Evolutionary conservation across 768 basidiomycete genomes (phyloP), one percentile per base, ranked within the genome.

Genomic region (Boletus reticulatus): DNA sequence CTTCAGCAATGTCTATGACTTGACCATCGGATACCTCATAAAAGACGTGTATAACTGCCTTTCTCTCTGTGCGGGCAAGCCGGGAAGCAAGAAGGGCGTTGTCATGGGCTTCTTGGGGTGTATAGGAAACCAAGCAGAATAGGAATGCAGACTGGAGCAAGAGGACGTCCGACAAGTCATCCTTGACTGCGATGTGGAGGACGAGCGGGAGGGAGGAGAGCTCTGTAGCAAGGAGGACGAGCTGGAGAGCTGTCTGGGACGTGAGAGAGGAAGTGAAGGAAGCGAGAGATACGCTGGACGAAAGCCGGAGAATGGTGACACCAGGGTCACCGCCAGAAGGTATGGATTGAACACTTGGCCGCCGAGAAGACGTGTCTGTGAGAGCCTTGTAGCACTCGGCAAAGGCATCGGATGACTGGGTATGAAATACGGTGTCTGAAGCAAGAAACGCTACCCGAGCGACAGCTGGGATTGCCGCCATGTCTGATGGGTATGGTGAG

Each of bases 41-140:
- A 72, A 94, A 97, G 14, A 81, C 85, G 68, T 98, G 96, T 24
- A 97, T 76, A n/a, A 96, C 91, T 6, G 87, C 85, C 62, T 83
- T 88, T 52, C 77, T 77, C 63, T 89, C 84, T 8, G 79, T 70
- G 37, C 80, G 79, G 0, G 96, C 92, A 48, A 98, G 73, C 42
- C 87, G 83, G 48, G 91, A 85, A 14, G 93, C 92, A 17, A 98
- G 80, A 36, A 98, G 75, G 22, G 93, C 89, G 70, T 98, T 87
- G 67, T 95, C 92, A 63, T 96, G 89, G 4, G 94, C 92, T 66
- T 94, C 82, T 67, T 93, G 89, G 4, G 84, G 69, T 1, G 81
- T 84, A 36, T 82, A 79, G 7, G 93, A 95, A 64, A 95, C 78
- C 48, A 98, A 63, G 67, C 94, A 87, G 73, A 86, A 91, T 29